These are phyloP conservation scores for Penicillium flavigenum DNA, from an alignment of 495 filamentous ascomycete species.

Conservation along the genomic window DNA sequence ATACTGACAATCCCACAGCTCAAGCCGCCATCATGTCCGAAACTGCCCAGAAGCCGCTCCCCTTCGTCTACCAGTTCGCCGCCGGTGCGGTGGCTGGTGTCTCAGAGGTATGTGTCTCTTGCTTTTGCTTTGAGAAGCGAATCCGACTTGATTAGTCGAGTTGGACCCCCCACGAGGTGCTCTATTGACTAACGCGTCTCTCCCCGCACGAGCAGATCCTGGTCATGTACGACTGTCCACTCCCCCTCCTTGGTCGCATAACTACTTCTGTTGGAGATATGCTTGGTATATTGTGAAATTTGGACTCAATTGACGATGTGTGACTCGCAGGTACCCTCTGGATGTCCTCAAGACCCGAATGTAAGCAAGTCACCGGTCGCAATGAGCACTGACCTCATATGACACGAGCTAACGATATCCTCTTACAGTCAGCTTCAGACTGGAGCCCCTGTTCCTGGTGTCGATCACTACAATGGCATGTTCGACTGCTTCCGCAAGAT, in stretches of 20 bases:
- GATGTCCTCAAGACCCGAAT: constrained; percentile 98
- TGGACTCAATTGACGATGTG: constrained; percentile 17
- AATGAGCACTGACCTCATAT: constrained; percentile 11
- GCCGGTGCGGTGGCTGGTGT: constrained; percentile 90
- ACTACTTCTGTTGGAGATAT: background rate
- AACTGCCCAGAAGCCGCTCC: constrained; percentile 60
- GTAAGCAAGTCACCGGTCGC: constrained; percentile 52
- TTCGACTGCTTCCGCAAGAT: constrained; percentile 97
- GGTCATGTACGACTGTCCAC: constrained; percentile 65
- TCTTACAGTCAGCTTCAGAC: constrained; percentile 75
- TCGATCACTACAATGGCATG: constrained; percentile 91
- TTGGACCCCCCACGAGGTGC: background rate
- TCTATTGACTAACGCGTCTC: constrained; percentile 26
- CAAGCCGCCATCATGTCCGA: constrained; percentile 56
- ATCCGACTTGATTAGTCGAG: background rate
- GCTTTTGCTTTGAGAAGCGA: background rate
- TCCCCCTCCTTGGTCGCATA: background rate
- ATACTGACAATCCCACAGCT: constrained; percentile 13
- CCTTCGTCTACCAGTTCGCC: constrained; percentile 82
- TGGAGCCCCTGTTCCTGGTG: constrained; percentile 60
- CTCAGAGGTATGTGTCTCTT: constrained; percentile 66
- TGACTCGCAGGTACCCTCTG: constrained; percentile 80
- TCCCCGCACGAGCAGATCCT: constrained; percentile 63
- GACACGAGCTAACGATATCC: constrained; percentile 15
- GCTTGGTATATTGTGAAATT: background rate